Conservation (phyloP, 257 asterid genomes). For the Scutellaria galericulata region DNA sequence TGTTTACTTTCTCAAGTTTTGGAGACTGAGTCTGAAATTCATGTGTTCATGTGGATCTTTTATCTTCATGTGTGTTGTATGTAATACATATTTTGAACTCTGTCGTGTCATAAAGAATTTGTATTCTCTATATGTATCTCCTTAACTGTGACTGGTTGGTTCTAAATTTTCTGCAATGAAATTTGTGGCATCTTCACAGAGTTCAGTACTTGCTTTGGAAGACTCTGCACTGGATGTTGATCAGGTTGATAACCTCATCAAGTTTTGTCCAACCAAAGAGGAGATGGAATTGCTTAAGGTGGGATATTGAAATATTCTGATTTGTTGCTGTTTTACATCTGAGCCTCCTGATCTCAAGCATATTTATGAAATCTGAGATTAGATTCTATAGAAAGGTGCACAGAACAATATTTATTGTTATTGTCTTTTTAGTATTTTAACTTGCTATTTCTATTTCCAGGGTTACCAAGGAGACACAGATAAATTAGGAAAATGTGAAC, state of each 20-base stretch:
- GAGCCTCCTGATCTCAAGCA: constrained; percentile 1
- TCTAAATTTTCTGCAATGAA: constrained; percentile 32
- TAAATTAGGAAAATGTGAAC: constrained; percentile 91
- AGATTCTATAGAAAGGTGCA: constrained; percentile 22
- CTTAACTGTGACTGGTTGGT: constrained; percentile 16
- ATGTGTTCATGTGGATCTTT: constrained; percentile 10
- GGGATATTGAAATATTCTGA: constrained; percentile 8
- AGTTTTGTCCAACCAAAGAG: constrained; percentile 96
- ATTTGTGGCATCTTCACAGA: constrained; percentile 51
- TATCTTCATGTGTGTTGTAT: constrained; percentile 6
- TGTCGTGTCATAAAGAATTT: constrained; percentile 4
- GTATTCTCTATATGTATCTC: constrained; percentile 20
- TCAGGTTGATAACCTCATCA: constrained; percentile 94
- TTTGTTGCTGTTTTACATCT: constrained; percentile 24
- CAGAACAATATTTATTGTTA: constrained; percentile 3
- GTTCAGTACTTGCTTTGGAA: constrained; percentile 86
- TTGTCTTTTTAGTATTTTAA: constrained; percentile 22
- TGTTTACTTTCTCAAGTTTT: constrained; percentile 1
- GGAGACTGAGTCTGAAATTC: constrained; percentile 1
- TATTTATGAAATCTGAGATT: constrained; percentile 30
- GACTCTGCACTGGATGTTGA: constrained; percentile 91
- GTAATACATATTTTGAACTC: neutral
- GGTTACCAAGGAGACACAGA: constrained; percentile 88
- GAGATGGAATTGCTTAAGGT: constrained; percentile 97
- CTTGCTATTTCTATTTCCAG: constrained; percentile 51